Conservation (phyloP, 2,329 filamentous ascomycete species). For the Mycocentrospora acerina region DNA sequence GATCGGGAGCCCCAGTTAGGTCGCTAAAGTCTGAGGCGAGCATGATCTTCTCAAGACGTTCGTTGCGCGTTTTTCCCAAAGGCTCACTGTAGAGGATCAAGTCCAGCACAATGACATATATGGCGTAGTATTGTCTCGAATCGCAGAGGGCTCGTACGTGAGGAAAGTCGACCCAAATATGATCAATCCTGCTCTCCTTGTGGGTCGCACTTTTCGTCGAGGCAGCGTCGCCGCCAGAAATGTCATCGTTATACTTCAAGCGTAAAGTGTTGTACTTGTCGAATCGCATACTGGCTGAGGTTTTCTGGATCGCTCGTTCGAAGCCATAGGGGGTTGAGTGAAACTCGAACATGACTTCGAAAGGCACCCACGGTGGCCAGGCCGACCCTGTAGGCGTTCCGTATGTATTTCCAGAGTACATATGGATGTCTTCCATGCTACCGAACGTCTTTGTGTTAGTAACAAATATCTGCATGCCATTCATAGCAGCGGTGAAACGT, state of each 20-base stretch:
- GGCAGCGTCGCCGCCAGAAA: conserved; percentile 64
- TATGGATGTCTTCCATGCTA: conserved; percentile 76
- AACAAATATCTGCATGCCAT: conserved; percentile 97
- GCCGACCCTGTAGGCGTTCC: conserved; percentile 80
- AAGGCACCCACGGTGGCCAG: conserved; percentile 97
- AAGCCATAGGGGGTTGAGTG: conserved; percentile 94
- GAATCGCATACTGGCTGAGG: conserved; percentile 88
- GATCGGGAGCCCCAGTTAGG: conserved; percentile 85
- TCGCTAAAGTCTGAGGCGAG: conserved; percentile 98
- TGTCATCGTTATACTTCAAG: conserved; percentile 94
- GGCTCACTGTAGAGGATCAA: conserved; percentile 95
- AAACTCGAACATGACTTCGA: conserved; percentile 99
- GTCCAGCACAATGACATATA: conserved; percentile 98
- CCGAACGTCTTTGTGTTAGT: conserved; percentile 90
- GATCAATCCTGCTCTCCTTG: conserved; percentile 82
- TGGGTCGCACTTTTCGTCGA: conserved; percentile 51
- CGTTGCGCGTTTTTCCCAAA: conserved; percentile 92
- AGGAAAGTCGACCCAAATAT: conserved; percentile 95
- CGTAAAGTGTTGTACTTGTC: conserved; percentile 98
- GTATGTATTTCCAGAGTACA: conserved; percentile 93
- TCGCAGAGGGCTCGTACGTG: conserved; percentile 94
- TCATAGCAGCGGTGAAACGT: conserved; percentile 91
- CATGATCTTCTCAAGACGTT: conserved; percentile 97
- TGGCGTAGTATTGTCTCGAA: conserved; percentile 93
- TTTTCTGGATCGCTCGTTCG: conserved; percentile 94